Percentiles rank a stretch among this genome's conserved stretches.
Conservation (phyloP, 1,284 basidiomycete species). For the Nidula niveotomentosa region DNA sequence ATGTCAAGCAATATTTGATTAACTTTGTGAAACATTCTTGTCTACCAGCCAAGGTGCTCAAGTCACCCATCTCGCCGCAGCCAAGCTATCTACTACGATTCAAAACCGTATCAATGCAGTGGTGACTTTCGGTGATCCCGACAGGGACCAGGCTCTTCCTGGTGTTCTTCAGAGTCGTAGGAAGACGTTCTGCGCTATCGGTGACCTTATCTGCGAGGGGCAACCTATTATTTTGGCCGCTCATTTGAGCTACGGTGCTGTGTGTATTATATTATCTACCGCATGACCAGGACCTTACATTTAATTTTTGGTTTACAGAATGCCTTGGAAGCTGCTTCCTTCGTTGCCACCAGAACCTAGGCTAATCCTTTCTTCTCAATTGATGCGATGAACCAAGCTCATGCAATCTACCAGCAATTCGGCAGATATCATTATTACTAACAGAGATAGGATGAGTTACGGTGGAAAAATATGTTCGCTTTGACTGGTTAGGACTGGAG, state of each 20-base stretch:
- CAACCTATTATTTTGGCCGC: slow-evolving; percentile 18
- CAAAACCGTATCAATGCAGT: slow-evolving; percentile 28
- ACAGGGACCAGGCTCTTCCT: slow-evolving; percentile 27
- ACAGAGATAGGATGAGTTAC: too few species aligned
- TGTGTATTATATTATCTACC: slow-evolving; percentile 10
- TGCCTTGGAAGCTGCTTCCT: slow-evolving; percentile 7
- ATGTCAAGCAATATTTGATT: neutral
- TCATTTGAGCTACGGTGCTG: slow-evolving; percentile 29
- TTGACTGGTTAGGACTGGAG: too few species aligned
- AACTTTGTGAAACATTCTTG: slow-evolving; percentile 2
- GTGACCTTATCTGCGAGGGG: slow-evolving; percentile 31
- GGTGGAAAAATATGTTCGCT: too few species aligned
- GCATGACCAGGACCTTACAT: neutral
- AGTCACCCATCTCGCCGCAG: slow-evolving; percentile 31
- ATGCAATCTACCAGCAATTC: too few species aligned
- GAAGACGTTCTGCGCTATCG: slow-evolving; percentile 27
- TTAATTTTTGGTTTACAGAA: slow-evolving; percentile 3
- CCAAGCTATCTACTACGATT: slow-evolving; percentile 22
- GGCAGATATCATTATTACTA: too few species aligned
- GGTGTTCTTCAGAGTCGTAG: slow-evolving; percentile 22
- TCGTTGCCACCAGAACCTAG: slow-evolving; percentile 1
- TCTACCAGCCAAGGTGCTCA: slow-evolving; percentile 32
- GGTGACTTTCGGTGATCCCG: slow-evolving; percentile 36
- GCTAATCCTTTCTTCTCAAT: too few species aligned
- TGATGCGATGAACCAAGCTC: too few species aligned